Evolutionary conservation across 169 alveolate genomes (phyloP), one percentile per base, ranked within the genome.

Genomic region (Plasmodium gallinaceum): DNA sequence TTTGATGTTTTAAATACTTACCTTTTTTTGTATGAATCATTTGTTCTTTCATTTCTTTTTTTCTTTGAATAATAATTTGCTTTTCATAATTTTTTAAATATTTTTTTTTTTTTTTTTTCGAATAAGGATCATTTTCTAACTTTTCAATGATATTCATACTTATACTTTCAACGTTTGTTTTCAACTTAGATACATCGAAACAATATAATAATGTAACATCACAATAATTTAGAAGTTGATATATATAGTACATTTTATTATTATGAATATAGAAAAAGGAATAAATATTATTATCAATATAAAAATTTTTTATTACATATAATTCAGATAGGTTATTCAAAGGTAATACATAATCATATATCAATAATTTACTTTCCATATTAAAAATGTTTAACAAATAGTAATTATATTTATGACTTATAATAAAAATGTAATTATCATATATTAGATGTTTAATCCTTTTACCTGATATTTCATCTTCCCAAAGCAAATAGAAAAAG

Each of bases 401-500:
- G 9, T 18, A 0, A 26, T 66, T 69, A n/a, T 46, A 45, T n/a
- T 75, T 52, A 9, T 9, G n/a, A 32, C 71, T 78, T 64, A 78
- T 22, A 7, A 78, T 57, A 70, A 64, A 78, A 14, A 78, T 51
- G 43, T 78, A 65, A 6, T 24, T 46, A n/a, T 43, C 76, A 37
- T 26, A 32, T 0, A 78, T 7, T 24, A 22, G 6, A n/a, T 62
- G 42, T 12, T 62, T 78, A 4, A 78, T 48, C 60, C 45, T 46
- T 46, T 66, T 48, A 14, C 89, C 89, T 7, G 39, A 57, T 20
- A 78, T 20, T 32, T 78, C 89, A 48, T 78, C 89, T 51, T 78
- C 71, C 89, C 89, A 78, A 32, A 78, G 20, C 1, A 78, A 14
- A 32, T 78, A 65, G 43, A n/a, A 75, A 48, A 12, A 18, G 32